A percentile compares a stretch with the other conserved stretches of the same genome.
These are phyloP conservation scores for Cytospora paraplurivora DNA, from an alignment of 2,329 filamentous ascomycete genomes.

Conservation along the genomic window DNA sequence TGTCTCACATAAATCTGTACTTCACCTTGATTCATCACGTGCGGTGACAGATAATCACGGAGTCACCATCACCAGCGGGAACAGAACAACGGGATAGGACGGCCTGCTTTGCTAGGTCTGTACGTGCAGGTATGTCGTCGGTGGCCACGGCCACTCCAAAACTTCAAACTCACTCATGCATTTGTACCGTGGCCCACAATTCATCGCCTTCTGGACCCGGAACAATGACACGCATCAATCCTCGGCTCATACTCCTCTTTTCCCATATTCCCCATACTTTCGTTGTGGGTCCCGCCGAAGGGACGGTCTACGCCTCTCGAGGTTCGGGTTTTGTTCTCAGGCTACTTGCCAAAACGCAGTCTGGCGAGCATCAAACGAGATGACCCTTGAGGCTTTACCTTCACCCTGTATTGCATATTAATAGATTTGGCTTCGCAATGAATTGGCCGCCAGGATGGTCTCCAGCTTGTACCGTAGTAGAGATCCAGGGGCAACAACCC, in stretches of 20 bases:
- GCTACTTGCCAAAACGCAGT: no score
- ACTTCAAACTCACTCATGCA: neutral
- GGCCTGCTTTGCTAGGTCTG: neutral
- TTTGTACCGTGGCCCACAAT: neutral
- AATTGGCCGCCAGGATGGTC: no score
- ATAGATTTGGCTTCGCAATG: no score
- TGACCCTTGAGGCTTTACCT: no score
- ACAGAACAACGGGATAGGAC: no score
- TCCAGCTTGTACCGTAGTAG: no score
- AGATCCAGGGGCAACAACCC: no score
- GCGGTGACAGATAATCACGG: no score
- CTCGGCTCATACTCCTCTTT: neutral
- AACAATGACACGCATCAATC: slow-evolving; percentile 2
- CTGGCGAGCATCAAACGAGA: no score
- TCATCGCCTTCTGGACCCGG: slow-evolving; percentile 3
- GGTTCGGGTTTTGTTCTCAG: neutral
- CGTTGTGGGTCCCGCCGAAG: neutral
- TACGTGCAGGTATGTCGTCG: neutral
- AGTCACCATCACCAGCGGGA: no score
- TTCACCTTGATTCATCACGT: no score
- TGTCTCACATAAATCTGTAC: neutral
- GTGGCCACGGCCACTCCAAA: neutral
- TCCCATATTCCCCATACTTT: neutral
- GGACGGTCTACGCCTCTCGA: neutral
- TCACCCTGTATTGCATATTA: no score